These are phyloP conservation scores for Cladosporium velox DNA, from an alignment of 2,329 filamentous ascomycete genomes.

Conservation along the genomic window DNA sequence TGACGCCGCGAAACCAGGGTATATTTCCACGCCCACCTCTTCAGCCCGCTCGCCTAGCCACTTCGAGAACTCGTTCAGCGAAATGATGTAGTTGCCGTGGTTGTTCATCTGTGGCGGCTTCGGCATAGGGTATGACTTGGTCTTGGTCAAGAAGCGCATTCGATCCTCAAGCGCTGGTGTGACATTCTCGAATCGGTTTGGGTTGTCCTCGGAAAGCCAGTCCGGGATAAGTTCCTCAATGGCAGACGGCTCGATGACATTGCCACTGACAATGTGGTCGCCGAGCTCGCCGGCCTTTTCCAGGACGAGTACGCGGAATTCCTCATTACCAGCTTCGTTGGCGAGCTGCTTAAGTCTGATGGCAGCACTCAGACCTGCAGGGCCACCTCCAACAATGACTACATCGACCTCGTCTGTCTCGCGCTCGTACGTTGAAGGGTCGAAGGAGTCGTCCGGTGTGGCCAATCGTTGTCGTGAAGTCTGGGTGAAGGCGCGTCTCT, in stretches of 20 bases:
- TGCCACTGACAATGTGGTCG: constrained; percentile 92
- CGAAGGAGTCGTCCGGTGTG: constrained; percentile 44
- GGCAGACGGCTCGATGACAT: constrained; percentile 86
- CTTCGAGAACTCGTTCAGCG: constrained; percentile 89
- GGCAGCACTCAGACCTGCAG: constrained; percentile 86
- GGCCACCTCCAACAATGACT: constrained; percentile 94
- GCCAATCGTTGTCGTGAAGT: constrained; percentile 37
- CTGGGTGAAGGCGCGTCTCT: constrained; percentile 37
- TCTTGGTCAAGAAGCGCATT: constrained; percentile 93
- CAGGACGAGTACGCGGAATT: constrained; percentile 87
- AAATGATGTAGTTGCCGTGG: constrained; percentile 96
- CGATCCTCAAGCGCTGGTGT: constrained; percentile 81
- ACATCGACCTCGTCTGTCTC: constrained; percentile 95
- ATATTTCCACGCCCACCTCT: constrained; percentile 92
- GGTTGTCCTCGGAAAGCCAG: constrained; percentile 88
- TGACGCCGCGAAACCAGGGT: constrained; percentile 91
- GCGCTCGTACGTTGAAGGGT: constrained; percentile 66
- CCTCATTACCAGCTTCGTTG: constrained; percentile 91
- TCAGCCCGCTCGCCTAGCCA: constrained; percentile 97
- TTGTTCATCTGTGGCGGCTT: constrained; percentile 97
- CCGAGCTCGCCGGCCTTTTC: constrained; percentile 96
- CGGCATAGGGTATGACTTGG: constrained; percentile 74
- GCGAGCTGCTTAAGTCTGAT: constrained; percentile 95
- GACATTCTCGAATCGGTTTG: constrained; percentile 80
- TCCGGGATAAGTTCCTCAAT: constrained; percentile 89